Conservation (phyloP, 352 stramenopile species). For the Peronospora tabacina region DNA sequence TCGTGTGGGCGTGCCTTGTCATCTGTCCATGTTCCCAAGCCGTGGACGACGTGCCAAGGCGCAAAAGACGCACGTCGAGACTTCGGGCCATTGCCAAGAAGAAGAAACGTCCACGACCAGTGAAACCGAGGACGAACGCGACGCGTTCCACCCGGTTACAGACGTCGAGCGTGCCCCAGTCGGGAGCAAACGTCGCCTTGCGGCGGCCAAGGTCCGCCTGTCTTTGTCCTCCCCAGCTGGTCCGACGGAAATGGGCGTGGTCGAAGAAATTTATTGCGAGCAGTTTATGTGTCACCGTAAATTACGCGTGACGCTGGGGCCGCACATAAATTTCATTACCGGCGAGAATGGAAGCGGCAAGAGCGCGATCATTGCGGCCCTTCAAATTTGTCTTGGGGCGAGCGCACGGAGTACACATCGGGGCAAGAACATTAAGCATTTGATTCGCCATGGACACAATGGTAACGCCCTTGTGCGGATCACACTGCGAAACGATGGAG, state of each 20-base stretch:
- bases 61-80: slow-evolving; percentile 16
- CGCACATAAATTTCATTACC: slow-evolving; percentile 85
- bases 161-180: too few relatives aligned
- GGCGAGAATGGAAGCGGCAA: slow-evolving; percentile 94
- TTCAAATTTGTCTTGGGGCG: slow-evolving; percentile 95
- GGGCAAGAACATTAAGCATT: slow-evolving; percentile 91
- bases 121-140: slow-evolving; percentile 34
- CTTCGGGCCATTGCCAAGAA: too few relatives aligned
- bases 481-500: slow-evolving; percentile 87
- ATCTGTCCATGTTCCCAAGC: slow-evolving; percentile 18
- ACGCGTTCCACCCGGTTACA: slow-evolving; percentile 12
- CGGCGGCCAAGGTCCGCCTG: too few relatives aligned
- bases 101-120: slow-evolving; percentile 20
- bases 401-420: slow-evolving; percentile 90
- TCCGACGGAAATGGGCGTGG: slow-evolving; percentile 90
- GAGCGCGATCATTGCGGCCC: slow-evolving; percentile 93
- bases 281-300: slow-evolving; percentile 99
- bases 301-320: slow-evolving; percentile 77
- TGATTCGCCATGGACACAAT: slow-evolving; percentile 90
- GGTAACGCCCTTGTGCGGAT: slow-evolving; percentile 87
- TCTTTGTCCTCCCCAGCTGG: too few relatives aligned
- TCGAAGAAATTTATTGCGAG: slow-evolving; percentile 93
- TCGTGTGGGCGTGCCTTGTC: not conserved
- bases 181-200: too few relatives aligned
- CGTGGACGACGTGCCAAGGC: slow-evolving; percentile 19